Conservation (phyloP, 495 filamentous ascomycete species). For the Filosporella fistucella region DNA sequence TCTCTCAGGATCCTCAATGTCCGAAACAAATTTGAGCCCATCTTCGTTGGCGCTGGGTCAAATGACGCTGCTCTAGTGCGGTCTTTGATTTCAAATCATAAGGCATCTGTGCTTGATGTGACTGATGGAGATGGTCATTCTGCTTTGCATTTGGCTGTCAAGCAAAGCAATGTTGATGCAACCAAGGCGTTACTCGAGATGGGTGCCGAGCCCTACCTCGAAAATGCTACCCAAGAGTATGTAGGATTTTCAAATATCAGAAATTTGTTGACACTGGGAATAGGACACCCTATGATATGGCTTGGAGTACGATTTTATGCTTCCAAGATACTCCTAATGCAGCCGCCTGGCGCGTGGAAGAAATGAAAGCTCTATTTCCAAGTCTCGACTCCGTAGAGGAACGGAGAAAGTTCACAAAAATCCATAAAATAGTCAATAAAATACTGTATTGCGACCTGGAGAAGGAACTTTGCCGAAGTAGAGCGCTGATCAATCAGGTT, state of each 20-base stretch:
- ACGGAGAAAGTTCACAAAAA: not conserved
- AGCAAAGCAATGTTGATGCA: not conserved
- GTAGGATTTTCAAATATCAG: not conserved
- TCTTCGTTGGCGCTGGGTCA: not conserved
- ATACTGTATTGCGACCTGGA: not conserved
- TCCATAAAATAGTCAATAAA: not conserved
- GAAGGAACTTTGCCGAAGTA: not conserved
- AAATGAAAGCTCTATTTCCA: not conserved
- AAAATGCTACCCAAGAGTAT: not conserved
- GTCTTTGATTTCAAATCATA: not conserved
- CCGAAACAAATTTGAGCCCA: not conserved
- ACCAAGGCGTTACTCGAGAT: not conserved
- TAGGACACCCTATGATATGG: not conserved
- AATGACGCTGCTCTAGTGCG: not conserved
- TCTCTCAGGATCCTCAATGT: not conserved
- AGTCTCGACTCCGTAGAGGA: not conserved
- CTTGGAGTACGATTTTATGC: not conserved
- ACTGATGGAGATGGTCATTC: not conserved
- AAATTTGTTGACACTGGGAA: not conserved
- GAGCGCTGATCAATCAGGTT: not conserved
- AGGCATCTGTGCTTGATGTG: not conserved
- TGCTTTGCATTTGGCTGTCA: not conserved
- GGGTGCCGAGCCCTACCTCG: not conserved
- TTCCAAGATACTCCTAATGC: not conserved
- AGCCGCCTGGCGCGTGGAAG: not conserved